Conservation (phyloP, 2,329 filamentous ascomycete genomes). For the Colletotrichum cordylinicola region DNA sequence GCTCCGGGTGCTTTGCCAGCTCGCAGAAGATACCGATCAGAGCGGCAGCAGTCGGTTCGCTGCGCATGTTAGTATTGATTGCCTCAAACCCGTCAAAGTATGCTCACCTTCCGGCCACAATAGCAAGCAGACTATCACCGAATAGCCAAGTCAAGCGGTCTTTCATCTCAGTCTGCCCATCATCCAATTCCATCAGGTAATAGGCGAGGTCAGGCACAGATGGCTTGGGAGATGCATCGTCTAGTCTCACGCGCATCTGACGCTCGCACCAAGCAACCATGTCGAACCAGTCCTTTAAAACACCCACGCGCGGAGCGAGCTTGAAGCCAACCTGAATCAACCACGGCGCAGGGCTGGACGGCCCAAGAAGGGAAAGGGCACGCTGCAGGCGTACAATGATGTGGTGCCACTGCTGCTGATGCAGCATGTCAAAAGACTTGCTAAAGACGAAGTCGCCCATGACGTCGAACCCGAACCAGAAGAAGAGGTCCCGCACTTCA, state of each 20-base stretch:
- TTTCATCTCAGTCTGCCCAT: slow-evolving; percentile 5
- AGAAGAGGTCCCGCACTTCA: slow-evolving; percentile 26
- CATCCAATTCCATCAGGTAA: slow-evolving; percentile 16
- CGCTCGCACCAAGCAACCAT: slow-evolving; percentile 26
- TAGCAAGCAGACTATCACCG: slow-evolving; percentile 24
- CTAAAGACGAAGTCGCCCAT: slow-evolving; percentile 43
- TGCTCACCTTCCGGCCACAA: slow-evolving; percentile 27
- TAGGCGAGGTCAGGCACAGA: slow-evolving; percentile 11
- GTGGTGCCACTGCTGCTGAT: slow-evolving; percentile 29
- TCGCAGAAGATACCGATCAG: slow-evolving; percentile 25
- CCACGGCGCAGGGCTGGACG: slow-evolving; percentile 32
- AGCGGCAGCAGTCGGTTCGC: slow-evolving; percentile 24
- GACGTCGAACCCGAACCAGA: slow-evolving; percentile 36
- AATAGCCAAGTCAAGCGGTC: slow-evolving; percentile 17
- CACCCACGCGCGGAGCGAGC: slow-evolving; percentile 17
- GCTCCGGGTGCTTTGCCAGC: slow-evolving; percentile 21
- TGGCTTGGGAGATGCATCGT: slow-evolving; percentile 5
- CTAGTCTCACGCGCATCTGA: slow-evolving; percentile 22
- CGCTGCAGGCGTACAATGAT: slow-evolving; percentile 30
- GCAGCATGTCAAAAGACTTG: slow-evolving; percentile 39
- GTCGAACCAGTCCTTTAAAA: slow-evolving; percentile 28
- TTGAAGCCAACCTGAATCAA: slow-evolving; percentile 28
- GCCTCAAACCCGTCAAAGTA: background rate
- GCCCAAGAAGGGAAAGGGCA: slow-evolving; percentile 32
- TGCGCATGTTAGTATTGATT: background rate